A percentile compares a stretch with the other conserved stretches of the same genome.
phyloP scores from a whole-genome alignment of 768 basidiomycete species.

The Mycena haematopus region DNA sequence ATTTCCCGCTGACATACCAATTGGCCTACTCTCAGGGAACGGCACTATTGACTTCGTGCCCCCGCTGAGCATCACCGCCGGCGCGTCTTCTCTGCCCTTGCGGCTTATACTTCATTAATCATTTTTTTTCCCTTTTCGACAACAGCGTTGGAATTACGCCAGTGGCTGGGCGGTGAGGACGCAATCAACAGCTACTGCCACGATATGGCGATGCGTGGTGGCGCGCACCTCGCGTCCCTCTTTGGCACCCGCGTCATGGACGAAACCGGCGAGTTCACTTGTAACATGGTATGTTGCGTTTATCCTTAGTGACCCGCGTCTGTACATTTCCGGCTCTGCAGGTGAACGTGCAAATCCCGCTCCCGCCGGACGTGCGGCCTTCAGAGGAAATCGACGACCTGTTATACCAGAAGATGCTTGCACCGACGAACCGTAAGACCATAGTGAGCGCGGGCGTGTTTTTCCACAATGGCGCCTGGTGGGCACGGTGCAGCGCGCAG shows the following conservation, averaged over 20 bases:
- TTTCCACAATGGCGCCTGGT: slow-evolving; percentile 31
- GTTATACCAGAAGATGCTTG: slow-evolving; percentile 27
- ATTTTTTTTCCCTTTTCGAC: background rate
- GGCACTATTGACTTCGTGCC: slow-evolving; percentile 66
- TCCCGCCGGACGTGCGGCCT: slow-evolving; percentile 12
- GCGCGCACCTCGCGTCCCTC: slow-evolving; percentile 59
- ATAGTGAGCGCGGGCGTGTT: slow-evolving; percentile 26
- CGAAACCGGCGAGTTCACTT: slow-evolving; percentile 58
- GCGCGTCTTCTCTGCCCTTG: slow-evolving; percentile 38
- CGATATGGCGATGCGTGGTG: slow-evolving; percentile 70
- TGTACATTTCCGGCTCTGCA: background rate
- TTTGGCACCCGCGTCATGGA: slow-evolving; percentile 72
- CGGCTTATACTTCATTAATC: background rate
- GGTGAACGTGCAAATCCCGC: slow-evolving; percentile 24
- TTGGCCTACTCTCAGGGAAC: slow-evolving; percentile 54
- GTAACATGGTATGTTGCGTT: slow-evolving; percentile 65
- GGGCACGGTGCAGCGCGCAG: slow-evolving; percentile 32
- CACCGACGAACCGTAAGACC: slow-evolving; percentile 24
- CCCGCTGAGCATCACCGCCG: slow-evolving; percentile 59
- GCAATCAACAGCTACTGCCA: slow-evolving; percentile 76
- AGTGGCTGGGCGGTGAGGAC: slow-evolving; percentile 76
- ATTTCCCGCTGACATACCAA: background rate
- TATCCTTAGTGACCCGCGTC: background rate
- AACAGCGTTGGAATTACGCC: slow-evolving; percentile 75
- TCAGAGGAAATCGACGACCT: slow-evolving; percentile 7